Evolutionary conservation across 148 eudicot genomes (phyloP).

Genomic region (Chenopodium formosanum): DNA sequence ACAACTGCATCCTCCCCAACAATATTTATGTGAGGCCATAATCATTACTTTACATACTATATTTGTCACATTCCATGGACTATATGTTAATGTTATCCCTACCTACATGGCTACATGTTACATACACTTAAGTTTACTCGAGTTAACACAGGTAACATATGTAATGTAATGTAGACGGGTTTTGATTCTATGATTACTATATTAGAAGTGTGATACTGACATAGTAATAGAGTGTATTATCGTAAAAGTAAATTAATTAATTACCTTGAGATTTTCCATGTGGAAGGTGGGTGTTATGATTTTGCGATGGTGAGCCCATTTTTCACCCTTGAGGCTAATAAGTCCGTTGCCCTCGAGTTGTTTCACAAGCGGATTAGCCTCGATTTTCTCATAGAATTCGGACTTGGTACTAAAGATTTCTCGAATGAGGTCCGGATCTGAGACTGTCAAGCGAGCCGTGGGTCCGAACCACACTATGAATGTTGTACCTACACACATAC

Average conservation of each 20-base stretch:
- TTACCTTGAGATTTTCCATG: conserved; percentile 92
- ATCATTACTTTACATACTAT: background rate
- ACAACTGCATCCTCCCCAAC: conserved; percentile 35
- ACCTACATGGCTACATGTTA: background rate
- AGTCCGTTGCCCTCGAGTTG: conserved; percentile 90
- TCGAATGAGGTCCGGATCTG: conserved; percentile 81
- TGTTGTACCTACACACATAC: conserved; percentile 53
- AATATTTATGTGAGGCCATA: background rate
- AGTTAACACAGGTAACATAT: too few species aligned
- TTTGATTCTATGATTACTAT: too few species aligned
- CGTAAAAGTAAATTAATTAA: background rate
- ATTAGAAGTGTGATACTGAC: too few species aligned
- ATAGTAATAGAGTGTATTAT: background rate
- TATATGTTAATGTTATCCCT: background rate
- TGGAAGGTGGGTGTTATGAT: conserved; percentile 90
- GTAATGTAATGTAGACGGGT: too few species aligned
- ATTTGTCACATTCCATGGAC: background rate
- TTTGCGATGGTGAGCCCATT: conserved; percentile 98
- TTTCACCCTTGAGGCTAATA: conserved; percentile 84
- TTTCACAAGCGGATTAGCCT: conserved; percentile 70
- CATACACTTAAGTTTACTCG: too few species aligned
- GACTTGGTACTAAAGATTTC: conserved; percentile 78
- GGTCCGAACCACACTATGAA: conserved; percentile 96
- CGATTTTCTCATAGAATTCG: conserved; percentile 77
- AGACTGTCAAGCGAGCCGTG: conserved; percentile 64